Base-by-base conservation (phyloP, 257 asterid genomes). In the Nicotiana knightiana region DNA sequence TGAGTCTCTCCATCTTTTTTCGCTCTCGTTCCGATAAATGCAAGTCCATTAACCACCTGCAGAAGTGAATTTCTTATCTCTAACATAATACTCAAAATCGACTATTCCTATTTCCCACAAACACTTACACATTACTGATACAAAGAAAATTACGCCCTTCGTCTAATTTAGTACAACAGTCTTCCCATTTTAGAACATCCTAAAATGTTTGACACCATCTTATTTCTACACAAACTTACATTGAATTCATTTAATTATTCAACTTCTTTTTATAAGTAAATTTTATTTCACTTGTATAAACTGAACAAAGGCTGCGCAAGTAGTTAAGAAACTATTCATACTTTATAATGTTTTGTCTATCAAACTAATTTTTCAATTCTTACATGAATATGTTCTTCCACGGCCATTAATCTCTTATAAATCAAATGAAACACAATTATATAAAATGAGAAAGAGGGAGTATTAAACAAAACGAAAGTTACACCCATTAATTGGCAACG, bases 11-110 rank as follows among this genome's bases (percentile, higher is more conserved):
- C 33, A 88, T 58, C 83, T 79, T 87, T 76, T 82, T 82, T 53
- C 59, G 86, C 81, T 91, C 98, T 35, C 28, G 59, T 18, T 51
- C n/a, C 54, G 92, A 82, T 84, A 92, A 85, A n/a, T 87, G 85
- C 83, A 92, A 84, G 80, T 84, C 93, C 97, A 93, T 90, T 89
- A 93, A 87, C 97, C 97, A 93, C 91, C 97, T 91, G 83, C 64
- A 26, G 55, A 70, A 65, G n/a, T 9, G 33, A 79, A 4, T 28
- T 26, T 54, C 7, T 18, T 67, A 53, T 39, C 43, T 37, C 76
- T 48, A 51, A 57, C 80, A 67, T 62, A 67, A 37, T 65, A 57
- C 53, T 54, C 61, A 35, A 59, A 51, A 5, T 15, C 5, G 58
- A 83, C 17, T 57, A 57, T 18, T 57, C 63, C 59, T n/a, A 12